phyloP scores from a whole-genome alignment of 345 rosid genomes.

The Eucalyptus marginata region DNA sequence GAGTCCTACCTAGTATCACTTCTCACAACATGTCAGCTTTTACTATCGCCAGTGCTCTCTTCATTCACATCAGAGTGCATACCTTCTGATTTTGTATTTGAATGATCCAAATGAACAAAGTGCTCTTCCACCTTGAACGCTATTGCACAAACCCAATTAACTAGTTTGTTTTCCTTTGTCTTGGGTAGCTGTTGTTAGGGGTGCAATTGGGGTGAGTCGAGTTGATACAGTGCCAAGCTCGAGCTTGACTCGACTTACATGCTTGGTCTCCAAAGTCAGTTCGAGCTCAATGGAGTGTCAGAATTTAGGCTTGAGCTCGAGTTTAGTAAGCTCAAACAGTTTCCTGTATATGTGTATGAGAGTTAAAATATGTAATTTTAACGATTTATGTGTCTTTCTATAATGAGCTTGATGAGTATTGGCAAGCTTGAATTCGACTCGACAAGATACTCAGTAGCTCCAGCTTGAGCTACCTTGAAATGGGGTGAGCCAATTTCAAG shows the following conservation, averaged over 20 bases:
- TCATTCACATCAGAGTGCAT: neutral
- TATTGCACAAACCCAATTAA: neutral
- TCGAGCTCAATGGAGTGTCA: neutral
- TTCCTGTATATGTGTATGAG: neutral
- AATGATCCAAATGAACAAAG: neutral
- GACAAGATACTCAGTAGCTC: neutral
- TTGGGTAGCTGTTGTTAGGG: neutral
- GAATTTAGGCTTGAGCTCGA: neutral
- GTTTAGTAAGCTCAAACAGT: neutral
- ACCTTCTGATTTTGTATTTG: neutral
- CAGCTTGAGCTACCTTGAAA: neutral
- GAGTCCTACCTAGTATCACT: neutral
- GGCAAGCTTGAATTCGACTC: neutral
- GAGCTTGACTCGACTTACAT: neutral
- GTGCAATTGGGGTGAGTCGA: neutral
- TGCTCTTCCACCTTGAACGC: neutral
- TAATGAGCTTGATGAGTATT: neutral
- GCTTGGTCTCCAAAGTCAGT: neutral
- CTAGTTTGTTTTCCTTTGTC: neutral
- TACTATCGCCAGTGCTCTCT: neutral
- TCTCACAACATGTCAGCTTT: neutral
- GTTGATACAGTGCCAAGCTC: neutral
- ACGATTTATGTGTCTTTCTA: neutral
- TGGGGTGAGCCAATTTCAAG: neutral
- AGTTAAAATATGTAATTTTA: neutral